These are phyloP conservation scores for Spizellomyces punctatus DNA, from an alignment of 192 early-diverging fungal genomes.

Conservation along the genomic window DNA sequence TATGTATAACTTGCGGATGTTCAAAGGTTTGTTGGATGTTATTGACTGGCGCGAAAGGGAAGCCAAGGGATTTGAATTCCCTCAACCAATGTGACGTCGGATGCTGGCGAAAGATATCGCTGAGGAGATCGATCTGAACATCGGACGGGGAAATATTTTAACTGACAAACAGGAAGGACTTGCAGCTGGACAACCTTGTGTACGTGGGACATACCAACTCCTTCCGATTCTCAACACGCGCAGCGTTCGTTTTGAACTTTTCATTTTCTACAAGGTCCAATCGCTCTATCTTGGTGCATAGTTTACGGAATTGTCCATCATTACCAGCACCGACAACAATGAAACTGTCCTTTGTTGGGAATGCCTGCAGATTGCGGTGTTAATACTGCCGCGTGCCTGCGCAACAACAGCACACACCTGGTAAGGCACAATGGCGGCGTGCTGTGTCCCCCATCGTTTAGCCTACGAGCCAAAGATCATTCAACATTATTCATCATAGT, in stretches of 20 bases:
- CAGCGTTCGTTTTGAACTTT: conserved; percentile 68
- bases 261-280: conserved; percentile 50
- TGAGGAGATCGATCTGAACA: conserved; percentile 56
- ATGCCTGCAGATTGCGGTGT: conserved; percentile 30
- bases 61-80: conserved; percentile 64
- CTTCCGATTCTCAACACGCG: conserved; percentile 73
- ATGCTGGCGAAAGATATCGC: conserved; percentile 46
- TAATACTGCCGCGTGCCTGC: conserved; percentile 1
- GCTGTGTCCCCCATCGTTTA: conserved; percentile 81
- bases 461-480: conserved; percentile 41
- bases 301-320: conserved; percentile 76
- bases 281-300: conserved; percentile 60
- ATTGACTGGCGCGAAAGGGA: conserved; percentile 85
- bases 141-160: neutral
- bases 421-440: conserved; percentile 93
- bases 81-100: conserved; percentile 65
- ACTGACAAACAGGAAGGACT: neutral
- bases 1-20: conserved; percentile 56
- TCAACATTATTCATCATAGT: neutral
- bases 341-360: conserved; percentile 74
- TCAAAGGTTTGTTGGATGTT: conserved; percentile 74
- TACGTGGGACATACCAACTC: conserved; percentile 48
- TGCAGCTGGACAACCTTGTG: neutral
- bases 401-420: conserved; percentile 37
- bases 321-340: conserved; percentile 92